Conservation (phyloP, 768 basidiomycete genomes). For the Boletales sp. region DNA sequence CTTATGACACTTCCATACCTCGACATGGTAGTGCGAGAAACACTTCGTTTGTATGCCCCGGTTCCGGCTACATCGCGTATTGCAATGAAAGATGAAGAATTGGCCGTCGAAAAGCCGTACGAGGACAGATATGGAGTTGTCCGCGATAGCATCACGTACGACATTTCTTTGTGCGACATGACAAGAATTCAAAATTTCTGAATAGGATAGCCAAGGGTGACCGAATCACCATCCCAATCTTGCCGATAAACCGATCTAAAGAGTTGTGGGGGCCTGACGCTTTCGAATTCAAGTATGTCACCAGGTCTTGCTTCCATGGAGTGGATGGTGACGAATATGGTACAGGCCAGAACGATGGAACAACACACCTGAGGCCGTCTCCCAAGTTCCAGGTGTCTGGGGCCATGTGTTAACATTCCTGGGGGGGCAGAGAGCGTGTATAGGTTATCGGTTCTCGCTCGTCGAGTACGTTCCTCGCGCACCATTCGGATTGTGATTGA, state of each 20-base stretch:
- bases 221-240: slow-evolving; percentile 48
- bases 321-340: not conserved
- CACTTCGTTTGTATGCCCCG: slow-evolving; percentile 48
- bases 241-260: slow-evolving; percentile 48
- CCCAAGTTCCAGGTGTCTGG: slow-evolving; percentile 56
- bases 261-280: slow-evolving; percentile 64
- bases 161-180: not conserved
- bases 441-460: slow-evolving; percentile 64
- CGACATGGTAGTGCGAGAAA: slow-evolving; percentile 61
- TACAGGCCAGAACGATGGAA: slow-evolving; percentile 65
- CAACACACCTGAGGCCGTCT: slow-evolving; percentile 40
- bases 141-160: slow-evolving; percentile 38
- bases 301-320: not conserved
- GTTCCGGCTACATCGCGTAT: slow-evolving; percentile 42
- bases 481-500: not conserved
- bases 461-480: slow-evolving; percentile 42
- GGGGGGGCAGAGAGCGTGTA: slow-evolving; percentile 62
- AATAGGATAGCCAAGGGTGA: slow-evolving; percentile 43
- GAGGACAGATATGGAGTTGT: slow-evolving; percentile 40
- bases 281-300: slow-evolving; percentile 48
- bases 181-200: not conserved
- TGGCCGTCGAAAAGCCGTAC: slow-evolving; percentile 47
- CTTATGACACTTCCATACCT: slow-evolving; percentile 64
- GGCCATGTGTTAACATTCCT: slow-evolving; percentile 58
- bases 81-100: slow-evolving; percentile 49